These are phyloP conservation scores for Stemphylium lycopersici DNA, from an alignment of 2,329 filamentous ascomycete species.

Conservation along the genomic window DNA sequence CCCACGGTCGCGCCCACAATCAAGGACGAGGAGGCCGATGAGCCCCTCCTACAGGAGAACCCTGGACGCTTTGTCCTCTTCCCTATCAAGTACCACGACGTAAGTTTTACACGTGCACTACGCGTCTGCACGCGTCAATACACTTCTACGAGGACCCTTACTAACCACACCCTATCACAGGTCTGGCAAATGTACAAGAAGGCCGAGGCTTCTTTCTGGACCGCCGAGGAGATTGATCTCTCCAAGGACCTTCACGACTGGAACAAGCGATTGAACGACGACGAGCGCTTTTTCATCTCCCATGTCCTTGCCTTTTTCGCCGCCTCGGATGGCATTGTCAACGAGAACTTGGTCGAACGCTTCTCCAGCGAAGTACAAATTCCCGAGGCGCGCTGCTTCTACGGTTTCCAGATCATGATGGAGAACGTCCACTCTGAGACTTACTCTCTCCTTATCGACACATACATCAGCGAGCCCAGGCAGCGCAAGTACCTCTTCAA, in stretches of 20 bases:
- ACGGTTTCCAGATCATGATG: conserved; percentile 99
- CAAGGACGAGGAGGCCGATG: conserved; percentile 73
- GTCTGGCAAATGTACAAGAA: conserved; percentile 99
- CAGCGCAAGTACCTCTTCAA: conserved; percentile 97
- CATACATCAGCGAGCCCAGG: conserved; percentile 97
- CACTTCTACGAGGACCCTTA: conserved; percentile 12
- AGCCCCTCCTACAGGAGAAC: conserved; percentile 95
- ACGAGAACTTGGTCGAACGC: conserved; percentile 97
- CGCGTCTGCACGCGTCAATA: conserved; percentile 68
- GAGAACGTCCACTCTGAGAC: conserved; percentile 99
- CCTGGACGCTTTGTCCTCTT: conserved; percentile 96
- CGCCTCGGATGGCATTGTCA: conserved; percentile 98
- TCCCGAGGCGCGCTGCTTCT: conserved; percentile 98
- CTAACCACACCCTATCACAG: conserved; percentile 58
- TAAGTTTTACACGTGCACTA: conserved; percentile 60
- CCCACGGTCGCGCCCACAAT: conserved; percentile 58
- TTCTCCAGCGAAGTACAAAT: conserved; percentile 98
- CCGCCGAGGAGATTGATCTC: conserved; percentile 97
- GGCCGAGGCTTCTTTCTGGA: conserved; percentile 99
- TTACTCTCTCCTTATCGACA: conserved; percentile 98
- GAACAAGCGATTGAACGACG: conserved; percentile 96
- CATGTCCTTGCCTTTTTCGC: conserved; percentile 99
- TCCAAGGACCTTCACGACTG: conserved; percentile 99
- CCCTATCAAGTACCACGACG: conserved; percentile 99
- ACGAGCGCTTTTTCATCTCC: conserved; percentile 98